Base-by-base conservation (phyloP, 2,329 filamentous ascomycete species). In the Pseudogymnoascus pannorum region DNA sequence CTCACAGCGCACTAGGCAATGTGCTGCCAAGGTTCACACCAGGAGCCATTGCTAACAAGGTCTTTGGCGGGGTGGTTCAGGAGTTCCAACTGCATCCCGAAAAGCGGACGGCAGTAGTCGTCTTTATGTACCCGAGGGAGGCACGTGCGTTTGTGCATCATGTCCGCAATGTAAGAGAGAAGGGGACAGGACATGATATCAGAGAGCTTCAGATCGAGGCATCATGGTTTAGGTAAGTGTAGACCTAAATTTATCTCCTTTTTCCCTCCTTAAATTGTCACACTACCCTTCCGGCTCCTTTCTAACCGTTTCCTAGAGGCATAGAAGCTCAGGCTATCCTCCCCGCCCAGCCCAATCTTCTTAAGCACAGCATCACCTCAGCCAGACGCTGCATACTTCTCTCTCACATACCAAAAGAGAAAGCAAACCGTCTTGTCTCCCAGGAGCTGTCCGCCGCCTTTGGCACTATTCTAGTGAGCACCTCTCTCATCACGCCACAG, bases 161-260 rank as follows among this genome's bases (percentile, higher is more conserved):
- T 42, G 31, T 62, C 18, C 33, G 33, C 11, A 31, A 29, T 5
- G 18, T 62, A 1, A 60, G 38, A 42, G n/a, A 40, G 6, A 51
- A 36, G 5, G 61, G 61, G 2, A 62, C 42, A 3, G 58, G 18
- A 12, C 61, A 61, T 5, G 58, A 60, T 20, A 57, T 54, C 9
- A 59, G 61, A 5, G 61, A 31, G 2, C 58, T 62, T 14, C 61
- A 61, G 22, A 61, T 62, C 7, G 61, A 62, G 14, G 61, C 58
- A 12, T 42, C 38, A 9, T 62, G 57, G 57, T 62, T 22, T 11
- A n/a, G n/a, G n/a, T n/a, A n/a, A n/a, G n/a, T n/a, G n/a, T n/a
- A n/a, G n/a, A n/a, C n/a, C n/a, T n/a, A n/a, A n/a, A n/a, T n/a
- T n/a, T n/a, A n/a, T n/a, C n/a, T n/a, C n/a, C n/a, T n/a, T n/a